Evolutionary conservation across 805 yeast species (phyloP).

Genomic region (Saturnispora quitensis): DNA sequence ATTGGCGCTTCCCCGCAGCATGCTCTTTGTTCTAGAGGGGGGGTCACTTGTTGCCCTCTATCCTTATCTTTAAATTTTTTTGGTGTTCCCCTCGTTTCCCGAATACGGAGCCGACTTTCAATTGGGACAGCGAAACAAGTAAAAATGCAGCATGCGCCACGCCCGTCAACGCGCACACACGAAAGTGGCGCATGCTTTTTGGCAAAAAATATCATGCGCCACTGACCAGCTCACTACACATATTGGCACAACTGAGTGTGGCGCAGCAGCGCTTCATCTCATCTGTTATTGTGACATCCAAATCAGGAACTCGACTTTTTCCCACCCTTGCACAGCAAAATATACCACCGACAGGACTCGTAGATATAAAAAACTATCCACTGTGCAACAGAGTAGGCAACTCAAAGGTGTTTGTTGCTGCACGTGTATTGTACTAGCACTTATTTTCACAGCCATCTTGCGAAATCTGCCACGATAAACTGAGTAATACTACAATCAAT

Average conservation of each 20-base stretch:
- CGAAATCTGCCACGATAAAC: not conserved
- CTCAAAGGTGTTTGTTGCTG: too few relatives aligned
- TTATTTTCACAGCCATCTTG: not conserved
- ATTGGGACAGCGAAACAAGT: too few relatives aligned
- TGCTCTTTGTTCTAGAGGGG: not conserved
- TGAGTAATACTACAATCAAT: not conserved
- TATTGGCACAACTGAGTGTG: not conserved
- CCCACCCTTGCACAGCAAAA: not conserved
- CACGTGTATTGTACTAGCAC: too few relatives aligned
- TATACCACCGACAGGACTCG: too few relatives aligned
- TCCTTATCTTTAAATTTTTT: not conserved
- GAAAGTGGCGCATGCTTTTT: not conserved
- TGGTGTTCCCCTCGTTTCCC: not conserved
- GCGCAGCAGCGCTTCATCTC: not conserved
- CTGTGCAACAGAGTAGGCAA: too few relatives aligned
- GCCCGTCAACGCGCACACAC: too few relatives aligned
- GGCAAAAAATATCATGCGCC: too few relatives aligned
- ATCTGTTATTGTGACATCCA: not conserved
- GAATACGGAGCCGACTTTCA: not conserved
- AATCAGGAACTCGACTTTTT: not conserved
- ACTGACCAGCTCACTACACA: too few relatives aligned
- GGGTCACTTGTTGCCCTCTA: not conserved
- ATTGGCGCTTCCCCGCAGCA: too few relatives aligned
- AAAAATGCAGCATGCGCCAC: too few relatives aligned
- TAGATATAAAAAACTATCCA: too few relatives aligned